Conservation (phyloP, 2,329 filamentous ascomycete genomes). For the Elsinoe necatrix region DNA sequence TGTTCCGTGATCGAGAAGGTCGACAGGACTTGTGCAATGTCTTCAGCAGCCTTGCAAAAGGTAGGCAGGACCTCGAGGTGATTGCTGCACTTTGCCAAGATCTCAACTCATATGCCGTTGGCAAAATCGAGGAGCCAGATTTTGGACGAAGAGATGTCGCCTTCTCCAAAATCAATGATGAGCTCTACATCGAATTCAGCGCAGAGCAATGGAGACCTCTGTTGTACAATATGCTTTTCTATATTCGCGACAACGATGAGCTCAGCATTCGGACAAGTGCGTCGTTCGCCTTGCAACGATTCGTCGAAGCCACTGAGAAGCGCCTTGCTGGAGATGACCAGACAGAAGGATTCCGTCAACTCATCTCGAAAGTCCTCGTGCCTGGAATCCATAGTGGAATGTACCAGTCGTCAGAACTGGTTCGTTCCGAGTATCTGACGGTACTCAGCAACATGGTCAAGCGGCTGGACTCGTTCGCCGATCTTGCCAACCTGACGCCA, state of each 20-base stretch:
- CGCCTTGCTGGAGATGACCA: conserved; percentile 35
- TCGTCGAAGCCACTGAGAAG: conserved; percentile 56
- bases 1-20: conserved; percentile 75
- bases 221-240: conserved; percentile 82
- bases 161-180: conserved; percentile 62
- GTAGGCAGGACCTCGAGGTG: conserved; percentile 51
- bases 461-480: conserved; percentile 58
- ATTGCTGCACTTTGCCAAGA: conserved; percentile 64
- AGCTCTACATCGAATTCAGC: conserved; percentile 52
- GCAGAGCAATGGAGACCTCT: conserved; percentile 77
- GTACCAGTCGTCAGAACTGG: conserved; percentile 70
- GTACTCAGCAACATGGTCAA: conserved; percentile 72
- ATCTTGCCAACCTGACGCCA: conserved; percentile 63
- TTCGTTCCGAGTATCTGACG: conserved; percentile 71
- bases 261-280: conserved; percentile 78
- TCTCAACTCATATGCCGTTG: conserved; percentile 68
- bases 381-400: conserved; percentile 69
- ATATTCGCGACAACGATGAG: conserved; percentile 77
- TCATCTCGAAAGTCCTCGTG: conserved; percentile 59
- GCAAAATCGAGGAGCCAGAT: conserved; percentile 74
- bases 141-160: conserved; percentile 73
- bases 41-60: conserved; percentile 59
- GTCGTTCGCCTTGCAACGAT: conserved; percentile 68
- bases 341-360: conserved; percentile 38
- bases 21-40: conserved; percentile 66